Percentiles rank a stretch among this genome's conserved stretches.
Conservation (phyloP, 176 grass and related monocot genomes). For the Triticum turgidum region DNA sequence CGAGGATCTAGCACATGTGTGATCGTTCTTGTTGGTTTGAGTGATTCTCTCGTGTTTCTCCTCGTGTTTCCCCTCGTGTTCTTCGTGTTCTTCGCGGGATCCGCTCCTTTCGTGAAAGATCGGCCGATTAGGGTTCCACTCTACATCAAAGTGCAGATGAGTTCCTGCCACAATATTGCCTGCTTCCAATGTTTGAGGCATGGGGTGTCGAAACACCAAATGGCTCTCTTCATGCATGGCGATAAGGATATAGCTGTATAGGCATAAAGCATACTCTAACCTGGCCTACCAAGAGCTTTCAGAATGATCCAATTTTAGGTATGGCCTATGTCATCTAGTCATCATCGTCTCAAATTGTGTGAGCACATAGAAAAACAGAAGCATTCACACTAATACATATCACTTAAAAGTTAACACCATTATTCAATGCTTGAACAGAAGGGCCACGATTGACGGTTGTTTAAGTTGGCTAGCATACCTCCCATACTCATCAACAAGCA, state of each 20-base stretch:
- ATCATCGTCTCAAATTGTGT: background rate
- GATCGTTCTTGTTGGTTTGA: too few species aligned
- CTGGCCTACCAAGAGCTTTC: background rate
- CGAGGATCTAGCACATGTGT: too few species aligned
- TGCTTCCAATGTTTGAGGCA: background rate
- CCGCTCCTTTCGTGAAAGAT: too few species aligned
- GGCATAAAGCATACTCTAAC: background rate
- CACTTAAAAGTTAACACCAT: background rate
- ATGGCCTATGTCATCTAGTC: background rate
- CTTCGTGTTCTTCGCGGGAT: too few species aligned
- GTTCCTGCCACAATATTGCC: background rate
- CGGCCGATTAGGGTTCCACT: too few species aligned
- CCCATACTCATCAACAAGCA: slow-evolving; percentile 96
- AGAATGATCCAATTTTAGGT: slow-evolving; percentile 13
- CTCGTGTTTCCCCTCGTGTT: too few species aligned
- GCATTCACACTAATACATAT: background rate
- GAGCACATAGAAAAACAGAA: slow-evolving; percentile 1
- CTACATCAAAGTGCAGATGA: background rate
- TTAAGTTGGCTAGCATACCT: slow-evolving; percentile 49
- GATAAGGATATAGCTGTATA: background rate
- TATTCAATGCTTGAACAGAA: background rate
- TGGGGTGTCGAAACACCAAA: background rate
- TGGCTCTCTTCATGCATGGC: background rate
- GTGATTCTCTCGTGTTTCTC: too few species aligned
- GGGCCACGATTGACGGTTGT: background rate